Percentiles rank a stretch among this genome's conserved stretches.
Conservation (phyloP, 1,284 basidiomycete genomes). For the Rhizoctonia solani region DNA sequence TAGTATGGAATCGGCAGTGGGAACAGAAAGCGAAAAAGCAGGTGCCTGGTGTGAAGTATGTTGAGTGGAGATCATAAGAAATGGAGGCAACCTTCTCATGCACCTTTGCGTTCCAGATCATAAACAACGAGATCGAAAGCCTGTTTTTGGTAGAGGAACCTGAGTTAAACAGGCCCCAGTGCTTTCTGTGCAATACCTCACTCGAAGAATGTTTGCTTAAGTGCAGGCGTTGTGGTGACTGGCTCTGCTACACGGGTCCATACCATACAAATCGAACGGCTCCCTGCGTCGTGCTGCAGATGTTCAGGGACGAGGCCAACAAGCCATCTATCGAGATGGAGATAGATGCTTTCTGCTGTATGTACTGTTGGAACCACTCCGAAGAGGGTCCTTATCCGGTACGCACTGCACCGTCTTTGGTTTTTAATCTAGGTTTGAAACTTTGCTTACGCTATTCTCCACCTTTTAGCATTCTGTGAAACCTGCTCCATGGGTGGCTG, state of each 20-base stretch:
- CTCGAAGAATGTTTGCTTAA: neutral
- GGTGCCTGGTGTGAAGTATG: too few species aligned
- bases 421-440: neutral
- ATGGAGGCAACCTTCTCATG: neutral
- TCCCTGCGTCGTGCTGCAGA: neutral
- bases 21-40: too few species aligned
- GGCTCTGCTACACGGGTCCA: neutral
- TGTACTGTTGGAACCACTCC: conserved; percentile 9
- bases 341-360: neutral
- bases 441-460: neutral
- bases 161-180: neutral
- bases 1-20: too few species aligned
- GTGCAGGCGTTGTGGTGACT: neutral
- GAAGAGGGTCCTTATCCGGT: conserved; percentile 3
- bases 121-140: neutral
- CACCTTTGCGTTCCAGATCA: neutral
- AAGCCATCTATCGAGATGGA: neutral
- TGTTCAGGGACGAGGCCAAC: neutral
- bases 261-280: neutral
- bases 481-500: neutral
- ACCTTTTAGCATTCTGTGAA: neutral
- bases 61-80: too few species aligned
- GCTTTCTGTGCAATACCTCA: neutral
- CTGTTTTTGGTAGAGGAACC: neutral
- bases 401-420: neutral